Conservation (phyloP, 1,284 basidiomycete species). For the Apiotrichum siamense region DNA sequence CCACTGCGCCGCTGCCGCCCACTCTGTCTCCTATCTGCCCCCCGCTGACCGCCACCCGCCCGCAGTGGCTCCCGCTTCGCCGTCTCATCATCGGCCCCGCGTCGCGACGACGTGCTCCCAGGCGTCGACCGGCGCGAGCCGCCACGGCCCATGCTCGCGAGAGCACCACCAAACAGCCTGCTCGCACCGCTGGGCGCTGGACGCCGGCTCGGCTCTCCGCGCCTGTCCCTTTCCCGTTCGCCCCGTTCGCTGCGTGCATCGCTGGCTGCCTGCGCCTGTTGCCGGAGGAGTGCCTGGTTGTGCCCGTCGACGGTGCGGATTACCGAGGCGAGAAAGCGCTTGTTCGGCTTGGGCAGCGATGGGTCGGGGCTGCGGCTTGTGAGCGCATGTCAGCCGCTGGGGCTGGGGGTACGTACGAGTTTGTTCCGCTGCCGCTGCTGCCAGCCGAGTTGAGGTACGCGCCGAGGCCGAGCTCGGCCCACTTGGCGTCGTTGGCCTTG, state of each 20-base stretch:
- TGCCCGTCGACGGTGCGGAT: conserved; percentile 88
- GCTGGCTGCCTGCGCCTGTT: conserved; percentile 67
- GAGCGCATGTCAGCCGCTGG: too few relatives aligned
- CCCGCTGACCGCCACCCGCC: too few relatives aligned
- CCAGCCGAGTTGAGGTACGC: conserved; percentile 38
- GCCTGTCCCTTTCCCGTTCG: background rate
- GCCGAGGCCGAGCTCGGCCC: conserved; percentile 43
- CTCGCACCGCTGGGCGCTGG: conserved; percentile 12
- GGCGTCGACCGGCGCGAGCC: background rate
- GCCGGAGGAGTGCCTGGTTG: conserved; percentile 70
- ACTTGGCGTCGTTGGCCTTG: conserved; percentile 69
- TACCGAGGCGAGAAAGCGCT: conserved; percentile 79
- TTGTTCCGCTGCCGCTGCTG: conserved; percentile 52
- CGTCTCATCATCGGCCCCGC: too few relatives aligned
- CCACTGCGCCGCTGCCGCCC: background rate
- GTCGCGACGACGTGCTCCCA: too few relatives aligned
- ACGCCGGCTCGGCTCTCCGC: background rate
- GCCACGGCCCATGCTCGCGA: conserved; percentile 19
- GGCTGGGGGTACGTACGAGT: too few relatives aligned
- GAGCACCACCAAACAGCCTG: conserved; percentile 38
- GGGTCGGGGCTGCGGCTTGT: conserved; percentile 39
- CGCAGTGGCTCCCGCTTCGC: too few relatives aligned
- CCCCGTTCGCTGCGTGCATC: conserved; percentile 48
- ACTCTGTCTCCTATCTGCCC: background rate
- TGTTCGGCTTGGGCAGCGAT: conserved; percentile 71